Percentiles rank a stretch among this genome's conserved stretches.
phyloP scores from a whole-genome alignment of 257 asterid genomes.

The Plectranthus barbatus region DNA sequence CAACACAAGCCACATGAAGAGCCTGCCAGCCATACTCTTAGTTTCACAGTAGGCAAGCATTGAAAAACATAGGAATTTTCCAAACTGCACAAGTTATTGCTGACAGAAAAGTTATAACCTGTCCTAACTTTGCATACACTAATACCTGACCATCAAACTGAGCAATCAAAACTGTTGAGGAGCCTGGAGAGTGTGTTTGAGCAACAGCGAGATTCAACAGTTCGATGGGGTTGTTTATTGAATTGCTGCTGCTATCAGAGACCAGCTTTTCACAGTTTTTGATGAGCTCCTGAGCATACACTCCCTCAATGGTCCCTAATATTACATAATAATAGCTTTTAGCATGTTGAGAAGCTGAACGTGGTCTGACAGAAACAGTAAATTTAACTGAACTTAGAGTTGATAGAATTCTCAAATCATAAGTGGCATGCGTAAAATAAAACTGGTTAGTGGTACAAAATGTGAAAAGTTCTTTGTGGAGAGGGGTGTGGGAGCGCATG shows the following conservation, averaged over 20 bases:
- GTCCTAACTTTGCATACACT: neutral
- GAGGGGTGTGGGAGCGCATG: too few relatives aligned
- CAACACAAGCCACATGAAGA: constrained; percentile 69
- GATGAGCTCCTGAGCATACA: constrained; percentile 65
- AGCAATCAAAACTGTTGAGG: constrained; percentile 63
- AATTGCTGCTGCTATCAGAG: constrained; percentile 25
- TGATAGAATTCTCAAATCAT: neutral
- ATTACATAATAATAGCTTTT: neutral
- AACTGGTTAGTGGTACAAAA: neutral
- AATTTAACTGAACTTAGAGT: neutral
- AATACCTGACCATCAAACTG: constrained; percentile 72
- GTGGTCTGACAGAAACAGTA: neutral
- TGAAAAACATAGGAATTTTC: neutral
- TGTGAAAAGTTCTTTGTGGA: neutral
- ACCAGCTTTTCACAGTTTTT: constrained; percentile 40
- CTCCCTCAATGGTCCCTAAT: constrained; percentile 62
- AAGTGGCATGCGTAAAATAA: neutral
- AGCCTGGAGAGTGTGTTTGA: constrained; percentile 50
- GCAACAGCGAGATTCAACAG: constrained; percentile 49
- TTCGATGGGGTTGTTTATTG: constrained; percentile 34
- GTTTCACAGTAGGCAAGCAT: neutral
- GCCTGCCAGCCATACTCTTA: constrained; percentile 31
- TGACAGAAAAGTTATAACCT: neutral
- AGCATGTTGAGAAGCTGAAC: neutral
- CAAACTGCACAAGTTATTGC: neutral